Evolutionary conservation across 1,284 basidiomycete species (phyloP).

Genomic region (Apiotrichum akiyoshidainum): DNA sequence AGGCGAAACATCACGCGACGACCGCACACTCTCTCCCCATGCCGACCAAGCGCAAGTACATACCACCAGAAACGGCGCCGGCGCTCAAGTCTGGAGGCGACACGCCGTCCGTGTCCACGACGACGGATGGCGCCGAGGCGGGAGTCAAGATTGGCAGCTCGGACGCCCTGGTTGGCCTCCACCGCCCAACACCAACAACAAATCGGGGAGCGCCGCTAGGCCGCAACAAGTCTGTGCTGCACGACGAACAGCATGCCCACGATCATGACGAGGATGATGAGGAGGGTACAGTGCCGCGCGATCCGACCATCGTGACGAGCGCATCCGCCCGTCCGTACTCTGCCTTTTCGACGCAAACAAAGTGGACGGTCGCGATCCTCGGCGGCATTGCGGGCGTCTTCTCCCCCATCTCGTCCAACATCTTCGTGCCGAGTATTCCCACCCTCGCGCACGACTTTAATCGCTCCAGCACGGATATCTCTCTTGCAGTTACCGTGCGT

Average conservation of each 20-base stretch:
- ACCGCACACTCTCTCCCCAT: too few relatives aligned
- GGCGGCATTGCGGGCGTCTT: slow-evolving; percentile 36
- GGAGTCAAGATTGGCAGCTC: neutral
- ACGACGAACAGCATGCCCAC: neutral
- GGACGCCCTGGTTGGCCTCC: neutral
- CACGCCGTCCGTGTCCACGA: neutral
- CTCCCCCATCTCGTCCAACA: slow-evolving; percentile 25
- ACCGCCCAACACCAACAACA: too few relatives aligned
- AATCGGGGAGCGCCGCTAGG: neutral
- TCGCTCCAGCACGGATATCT: slow-evolving; percentile 37
- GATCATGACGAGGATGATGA: neutral
- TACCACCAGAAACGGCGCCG: too few relatives aligned
- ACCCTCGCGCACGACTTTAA: slow-evolving; percentile 36
- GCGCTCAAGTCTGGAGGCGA: too few relatives aligned
- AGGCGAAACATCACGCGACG: too few relatives aligned
- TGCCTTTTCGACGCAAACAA: slow-evolving; percentile 32
- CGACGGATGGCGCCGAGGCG: neutral
- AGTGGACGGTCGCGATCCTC: slow-evolving; percentile 31
- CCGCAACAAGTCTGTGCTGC: neutral
- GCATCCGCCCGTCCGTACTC: slow-evolving; percentile 33
- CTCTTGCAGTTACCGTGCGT: slow-evolving; percentile 42
- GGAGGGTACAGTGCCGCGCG: slow-evolving; percentile 2
- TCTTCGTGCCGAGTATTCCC: slow-evolving; percentile 28
- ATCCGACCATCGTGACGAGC: slow-evolving; percentile 16
- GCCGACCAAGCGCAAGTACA: too few relatives aligned